Conservation (phyloP, 2,329 filamentous ascomycete species). For the Fusarium mundagurra region DNA sequence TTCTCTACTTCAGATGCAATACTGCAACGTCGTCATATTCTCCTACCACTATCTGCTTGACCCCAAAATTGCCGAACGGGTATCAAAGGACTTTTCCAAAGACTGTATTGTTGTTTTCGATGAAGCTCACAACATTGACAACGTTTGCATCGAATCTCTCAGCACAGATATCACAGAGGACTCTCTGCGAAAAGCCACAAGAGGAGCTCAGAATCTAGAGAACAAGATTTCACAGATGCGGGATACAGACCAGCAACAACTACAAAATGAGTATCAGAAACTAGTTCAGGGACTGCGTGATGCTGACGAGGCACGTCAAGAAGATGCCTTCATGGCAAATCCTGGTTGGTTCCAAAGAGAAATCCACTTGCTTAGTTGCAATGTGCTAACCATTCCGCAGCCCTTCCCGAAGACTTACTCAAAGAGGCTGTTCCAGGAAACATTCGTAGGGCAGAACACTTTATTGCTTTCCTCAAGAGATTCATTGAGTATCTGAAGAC, state of each 20-base stretch:
- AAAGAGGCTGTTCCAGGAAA: conserved; percentile 98
- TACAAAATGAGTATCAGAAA: conserved; percentile 95
- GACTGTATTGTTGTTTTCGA: conserved; percentile 99
- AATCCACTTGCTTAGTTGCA: neutral
- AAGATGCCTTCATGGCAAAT: conserved; percentile 97
- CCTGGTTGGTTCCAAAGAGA: conserved; percentile 60
- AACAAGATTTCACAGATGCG: conserved; percentile 94
- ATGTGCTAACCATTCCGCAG: conserved; percentile 49
- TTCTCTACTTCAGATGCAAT: conserved; percentile 77
- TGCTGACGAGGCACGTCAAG: conserved; percentile 87
- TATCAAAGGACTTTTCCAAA: conserved; percentile 95
- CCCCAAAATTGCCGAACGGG: conserved; percentile 95
- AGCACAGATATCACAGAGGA: conserved; percentile 98
- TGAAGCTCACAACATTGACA: conserved; percentile 99
- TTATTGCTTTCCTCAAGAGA: conserved; percentile 91
- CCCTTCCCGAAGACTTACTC: conserved; percentile 89
- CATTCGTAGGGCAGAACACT: conserved; percentile 94
- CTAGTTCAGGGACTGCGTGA: conserved; percentile 90
- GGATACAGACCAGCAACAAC: conserved; percentile 90
- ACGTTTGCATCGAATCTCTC: conserved; percentile 96
- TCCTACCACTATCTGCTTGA: conserved; percentile 98
- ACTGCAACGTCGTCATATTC: conserved; percentile 99
- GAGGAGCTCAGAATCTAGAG: conserved; percentile 91
- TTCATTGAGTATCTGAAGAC: conserved; percentile 99
- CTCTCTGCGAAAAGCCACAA: conserved; percentile 87